Percentiles rank a stretch among this genome's conserved stretches.
phyloP scores from a whole-genome alignment of 2,329 filamentous ascomycete species.

The Aspergillus aculeatinus region DNA sequence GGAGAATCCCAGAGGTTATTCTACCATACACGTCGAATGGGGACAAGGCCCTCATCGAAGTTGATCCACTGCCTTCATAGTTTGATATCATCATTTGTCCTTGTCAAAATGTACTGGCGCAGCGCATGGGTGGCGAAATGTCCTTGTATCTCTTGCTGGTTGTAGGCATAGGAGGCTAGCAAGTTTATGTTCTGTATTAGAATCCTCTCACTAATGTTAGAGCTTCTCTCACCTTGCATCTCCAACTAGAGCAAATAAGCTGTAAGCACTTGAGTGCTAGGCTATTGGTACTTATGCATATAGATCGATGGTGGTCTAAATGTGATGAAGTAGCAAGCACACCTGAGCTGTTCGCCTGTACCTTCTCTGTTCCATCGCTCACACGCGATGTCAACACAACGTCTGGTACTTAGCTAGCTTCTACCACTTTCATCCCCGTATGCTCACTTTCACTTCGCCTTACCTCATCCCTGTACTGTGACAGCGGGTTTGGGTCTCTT shows the following conservation, averaged over 20 bases:
- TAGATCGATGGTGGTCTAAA: neutral
- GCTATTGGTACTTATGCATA: neutral
- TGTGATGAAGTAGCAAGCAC: neutral
- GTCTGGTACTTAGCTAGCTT: neutral
- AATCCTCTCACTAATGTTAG: neutral
- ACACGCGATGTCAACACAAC: neutral
- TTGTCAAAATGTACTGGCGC: neutral
- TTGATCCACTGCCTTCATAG: conserved; percentile 24
- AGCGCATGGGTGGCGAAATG: neutral
- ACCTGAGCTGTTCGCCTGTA: neutral
- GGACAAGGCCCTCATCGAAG: conserved; percentile 21
- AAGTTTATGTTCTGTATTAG: neutral
- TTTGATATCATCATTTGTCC: neutral
- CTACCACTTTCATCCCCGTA: neutral
- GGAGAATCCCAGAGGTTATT: conserved; percentile 30
- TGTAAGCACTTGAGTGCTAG: too few species aligned
- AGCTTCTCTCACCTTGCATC: neutral
- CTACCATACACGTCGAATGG: conserved; percentile 19
- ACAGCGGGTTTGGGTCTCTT: neutral
- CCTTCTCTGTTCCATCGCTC: neutral
- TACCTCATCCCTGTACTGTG: neutral
- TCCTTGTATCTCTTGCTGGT: neutral
- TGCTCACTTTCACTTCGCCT: neutral
- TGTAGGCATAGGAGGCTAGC: neutral
- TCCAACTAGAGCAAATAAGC: too few species aligned